Evolutionary conservation across 2,329 filamentous ascomycete genomes (phyloP).

Genomic region (Pseudogymnoascus sp.): DNA sequence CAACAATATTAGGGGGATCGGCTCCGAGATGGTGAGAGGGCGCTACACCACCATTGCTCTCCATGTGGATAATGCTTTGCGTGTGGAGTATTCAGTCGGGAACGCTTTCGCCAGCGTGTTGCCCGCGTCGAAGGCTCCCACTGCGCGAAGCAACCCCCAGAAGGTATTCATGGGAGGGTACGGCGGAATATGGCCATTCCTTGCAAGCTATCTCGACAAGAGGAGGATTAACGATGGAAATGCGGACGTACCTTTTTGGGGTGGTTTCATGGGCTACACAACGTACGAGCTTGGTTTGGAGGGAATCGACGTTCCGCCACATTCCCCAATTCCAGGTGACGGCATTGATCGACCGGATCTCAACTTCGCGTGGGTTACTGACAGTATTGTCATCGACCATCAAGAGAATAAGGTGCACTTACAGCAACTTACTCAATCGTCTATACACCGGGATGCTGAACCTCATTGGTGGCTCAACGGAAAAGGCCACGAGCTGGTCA

Average conservation of each 20-base stretch:
- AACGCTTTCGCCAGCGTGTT: constrained; percentile 34
- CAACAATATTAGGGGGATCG: constrained; percentile 34
- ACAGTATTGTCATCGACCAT: constrained; percentile 60
- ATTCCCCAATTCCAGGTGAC: constrained; percentile 16
- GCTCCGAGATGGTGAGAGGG: constrained; percentile 45
- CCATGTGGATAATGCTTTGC: constrained; percentile 48
- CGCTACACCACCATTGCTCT: constrained; percentile 69
- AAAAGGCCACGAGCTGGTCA: background rate
- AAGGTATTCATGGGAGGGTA: constrained; percentile 14
- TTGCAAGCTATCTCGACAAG: constrained; percentile 33
- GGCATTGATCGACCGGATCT: constrained; percentile 44
- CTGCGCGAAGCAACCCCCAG: background rate
- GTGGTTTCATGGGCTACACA: constrained; percentile 60
- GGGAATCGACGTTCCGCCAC: constrained; percentile 38
- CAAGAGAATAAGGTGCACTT: constrained; percentile 46
- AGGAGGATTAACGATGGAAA: constrained; percentile 32
- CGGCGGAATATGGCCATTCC: constrained; percentile 28
- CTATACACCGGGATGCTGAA: background rate
- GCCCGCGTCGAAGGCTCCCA: background rate
- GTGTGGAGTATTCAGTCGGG: constrained; percentile 50
- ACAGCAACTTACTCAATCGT: constrained; percentile 42
- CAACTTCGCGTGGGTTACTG: constrained; percentile 55
- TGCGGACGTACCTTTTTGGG: constrained; percentile 52
- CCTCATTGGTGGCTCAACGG: background rate
- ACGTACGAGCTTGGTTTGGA: constrained; percentile 61